These are phyloP conservation scores for Monascus ruber DNA, from an alignment of 2,329 filamentous ascomycete species.

Conservation along the genomic window DNA sequence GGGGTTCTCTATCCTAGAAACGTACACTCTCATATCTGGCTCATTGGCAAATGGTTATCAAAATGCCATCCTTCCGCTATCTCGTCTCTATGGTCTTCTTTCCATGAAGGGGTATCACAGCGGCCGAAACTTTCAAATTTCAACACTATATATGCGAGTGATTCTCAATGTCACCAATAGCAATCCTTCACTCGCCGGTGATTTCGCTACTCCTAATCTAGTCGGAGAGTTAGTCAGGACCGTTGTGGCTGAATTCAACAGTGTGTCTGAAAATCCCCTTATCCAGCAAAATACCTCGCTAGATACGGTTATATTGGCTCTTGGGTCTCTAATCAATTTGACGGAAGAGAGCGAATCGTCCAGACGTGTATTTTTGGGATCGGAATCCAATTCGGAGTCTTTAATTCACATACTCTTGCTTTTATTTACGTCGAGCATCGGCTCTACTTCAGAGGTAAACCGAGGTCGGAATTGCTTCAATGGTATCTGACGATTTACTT, in stretches of 20 bases:
- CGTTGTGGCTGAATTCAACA: slow-evolving; percentile 21
- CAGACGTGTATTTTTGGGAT: slow-evolving; percentile 38
- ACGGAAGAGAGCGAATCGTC: slow-evolving; percentile 63
- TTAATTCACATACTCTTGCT: slow-evolving; percentile 50
- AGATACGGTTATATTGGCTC: slow-evolving; percentile 62
- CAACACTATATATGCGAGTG: slow-evolving; percentile 49
- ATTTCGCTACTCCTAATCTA: slow-evolving; percentile 45
- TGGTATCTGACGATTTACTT: slow-evolving; percentile 6
- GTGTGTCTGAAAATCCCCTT: slow-evolving; percentile 17
- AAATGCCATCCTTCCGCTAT: slow-evolving; percentile 17
- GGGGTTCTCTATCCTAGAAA: slow-evolving; percentile 27
- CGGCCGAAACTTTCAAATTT: slow-evolving; percentile 13
- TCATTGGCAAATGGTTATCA: slow-evolving; percentile 15
- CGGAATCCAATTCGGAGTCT: slow-evolving; percentile 24
- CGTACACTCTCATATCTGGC: slow-evolving; percentile 20
- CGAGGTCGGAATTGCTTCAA: slow-evolving; percentile 5
- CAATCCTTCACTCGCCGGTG: slow-evolving; percentile 54
- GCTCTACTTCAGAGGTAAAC: slow-evolving; percentile 57
- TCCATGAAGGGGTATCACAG: slow-evolving; percentile 7
- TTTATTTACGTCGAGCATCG: slow-evolving; percentile 57
- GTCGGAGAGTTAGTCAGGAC: slow-evolving; percentile 26
- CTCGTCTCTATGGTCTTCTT: slow-evolving; percentile 30
- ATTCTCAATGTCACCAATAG: slow-evolving; percentile 82
- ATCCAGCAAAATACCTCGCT: slow-evolving; percentile 45
- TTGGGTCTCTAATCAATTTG: slow-evolving; percentile 80